Conservation (phyloP, 768 basidiomycete species). For the Mycena albidolilacea region DNA sequence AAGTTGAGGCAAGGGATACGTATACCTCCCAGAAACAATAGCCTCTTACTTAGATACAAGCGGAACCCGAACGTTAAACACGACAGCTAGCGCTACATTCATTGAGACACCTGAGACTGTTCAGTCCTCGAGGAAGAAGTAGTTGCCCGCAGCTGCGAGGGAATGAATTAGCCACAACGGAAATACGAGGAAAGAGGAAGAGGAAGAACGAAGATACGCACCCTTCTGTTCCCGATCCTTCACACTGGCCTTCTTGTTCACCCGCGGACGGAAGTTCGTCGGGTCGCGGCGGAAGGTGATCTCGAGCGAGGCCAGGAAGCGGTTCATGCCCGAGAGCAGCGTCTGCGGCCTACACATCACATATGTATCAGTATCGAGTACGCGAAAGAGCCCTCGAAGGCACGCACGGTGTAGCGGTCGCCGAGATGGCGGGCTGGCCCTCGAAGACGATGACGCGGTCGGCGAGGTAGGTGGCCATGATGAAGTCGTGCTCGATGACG, state of each 20-base stretch:
- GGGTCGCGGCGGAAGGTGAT: conserved; percentile 99
- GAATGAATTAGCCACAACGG: conserved; percentile 12
- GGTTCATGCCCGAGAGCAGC: conserved; percentile 97
- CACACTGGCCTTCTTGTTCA: conserved; percentile 88
- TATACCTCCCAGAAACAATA: background rate
- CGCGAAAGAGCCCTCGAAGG: conserved; percentile 4
- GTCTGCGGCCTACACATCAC: conserved; percentile 83
- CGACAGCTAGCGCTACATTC: conserved; percentile 39
- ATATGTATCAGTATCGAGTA: background rate
- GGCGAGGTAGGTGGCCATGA: conserved; percentile 99
- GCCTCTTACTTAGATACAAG: background rate
- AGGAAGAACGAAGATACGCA: conserved; percentile 48
- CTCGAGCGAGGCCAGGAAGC: conserved; percentile 94
- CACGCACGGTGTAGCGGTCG: conserved; percentile 91
- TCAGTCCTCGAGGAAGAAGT: conserved; percentile 94
- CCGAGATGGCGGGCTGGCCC: conserved; percentile 87
- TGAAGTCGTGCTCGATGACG: conserved; percentile 99
- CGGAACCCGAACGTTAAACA: background rate
- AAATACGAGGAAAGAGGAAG: background rate
- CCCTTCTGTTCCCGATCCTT: conserved; percentile 93
- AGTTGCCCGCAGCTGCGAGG: conserved; percentile 79
- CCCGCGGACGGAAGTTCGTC: conserved; percentile 91
- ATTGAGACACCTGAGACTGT: conserved; percentile 11
- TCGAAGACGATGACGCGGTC: conserved; percentile 97
- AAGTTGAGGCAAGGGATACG: background rate